Evolutionary conservation across 306 rosid genomes (phyloP), one percentile per base, ranked within the genome.

Genomic region (Hippophae gyantsensis): DNA sequence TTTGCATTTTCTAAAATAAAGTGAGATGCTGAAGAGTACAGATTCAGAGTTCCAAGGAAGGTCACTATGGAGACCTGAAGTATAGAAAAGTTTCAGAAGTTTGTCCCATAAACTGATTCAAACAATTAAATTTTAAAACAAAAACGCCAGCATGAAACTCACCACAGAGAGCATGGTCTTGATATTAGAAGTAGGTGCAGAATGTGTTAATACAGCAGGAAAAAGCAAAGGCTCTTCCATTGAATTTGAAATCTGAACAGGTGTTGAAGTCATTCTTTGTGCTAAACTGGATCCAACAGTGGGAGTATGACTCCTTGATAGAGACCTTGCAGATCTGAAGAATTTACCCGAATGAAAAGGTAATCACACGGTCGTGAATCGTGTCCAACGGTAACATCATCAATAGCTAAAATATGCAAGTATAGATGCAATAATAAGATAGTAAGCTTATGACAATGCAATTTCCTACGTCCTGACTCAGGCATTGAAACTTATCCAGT

Each of bases 271-370:
- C 72, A 42, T 72, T 82, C 69, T 78, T 71, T 86, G 86, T 62
- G 80, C 79, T 62, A 80, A 56, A 57, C 70, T 5, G 66, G 87
- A 82, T 60, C 84, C 84, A 5, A 80, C 69, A 47, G 85, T 56
- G 54, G 97, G 86, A 60, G 97, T 84, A 60, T 75, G 78, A 79
- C 86, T 80, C 58, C 62, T 74, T 14, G 93, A 78, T 56, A 86
- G 76, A 78, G 85, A 84, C 69, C 97, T 86, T 58, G 95, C 97
- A 1, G 97, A 84, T 73, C 95, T 89, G 76, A 64, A 71, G 68
- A 57, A 69, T 69, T 65, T 59, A 59, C 57, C 62, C 14, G 52
- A 42, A 71, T 52, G 56, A 43, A 10, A 32, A 10, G 52, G 13
- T 23, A 52, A 43, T 48, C 43, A 25, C 58, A 48, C 10, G 6